A percentile compares a stretch with the other conserved stretches of the same genome.
phyloP scores from a whole-genome alignment of 192 early-diverging fungal genomes.

The Coemansia umbellata region DNA sequence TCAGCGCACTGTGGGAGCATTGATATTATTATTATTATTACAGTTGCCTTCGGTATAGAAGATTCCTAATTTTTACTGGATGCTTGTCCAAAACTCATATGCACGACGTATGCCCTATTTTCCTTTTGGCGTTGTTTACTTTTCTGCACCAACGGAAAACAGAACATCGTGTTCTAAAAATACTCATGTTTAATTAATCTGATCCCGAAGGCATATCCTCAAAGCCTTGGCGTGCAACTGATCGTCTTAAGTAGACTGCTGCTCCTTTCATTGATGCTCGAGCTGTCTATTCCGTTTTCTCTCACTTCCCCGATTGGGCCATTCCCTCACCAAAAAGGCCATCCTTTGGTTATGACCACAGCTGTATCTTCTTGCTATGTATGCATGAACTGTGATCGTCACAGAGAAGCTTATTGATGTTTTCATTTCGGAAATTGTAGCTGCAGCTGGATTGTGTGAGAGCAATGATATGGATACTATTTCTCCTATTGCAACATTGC shows the following conservation, averaged over 20 bases:
- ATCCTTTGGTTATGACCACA: too few relatives aligned
- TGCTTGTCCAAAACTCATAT: too few relatives aligned
- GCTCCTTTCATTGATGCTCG: background rate
- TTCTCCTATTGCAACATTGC: conserved; percentile 2
- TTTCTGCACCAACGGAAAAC: background rate
- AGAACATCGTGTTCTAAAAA: background rate
- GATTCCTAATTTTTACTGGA: too few relatives aligned
- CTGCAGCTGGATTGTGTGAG: background rate
- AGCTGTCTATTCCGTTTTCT: background rate
- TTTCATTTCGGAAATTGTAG: conserved; percentile 1
- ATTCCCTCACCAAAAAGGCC: background rate
- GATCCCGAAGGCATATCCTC: background rate
- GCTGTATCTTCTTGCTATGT: too few relatives aligned
- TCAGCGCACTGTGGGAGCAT: too few relatives aligned
- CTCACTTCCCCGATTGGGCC: background rate
- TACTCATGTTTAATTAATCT: conserved; percentile 1
- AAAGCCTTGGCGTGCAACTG: background rate
- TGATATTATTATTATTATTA: too few relatives aligned
- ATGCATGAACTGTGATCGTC: background rate
- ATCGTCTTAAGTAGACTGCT: background rate
- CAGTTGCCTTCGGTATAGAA: too few relatives aligned
- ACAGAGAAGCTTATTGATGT: background rate
- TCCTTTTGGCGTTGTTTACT: too few relatives aligned
- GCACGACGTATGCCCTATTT: too few relatives aligned
- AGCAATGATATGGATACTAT: background rate